Evolutionary conservation across 257 asterid genomes (phyloP), one percentile per base, ranked within the genome.

Genomic region (Solanum corneliomulleri): DNA sequence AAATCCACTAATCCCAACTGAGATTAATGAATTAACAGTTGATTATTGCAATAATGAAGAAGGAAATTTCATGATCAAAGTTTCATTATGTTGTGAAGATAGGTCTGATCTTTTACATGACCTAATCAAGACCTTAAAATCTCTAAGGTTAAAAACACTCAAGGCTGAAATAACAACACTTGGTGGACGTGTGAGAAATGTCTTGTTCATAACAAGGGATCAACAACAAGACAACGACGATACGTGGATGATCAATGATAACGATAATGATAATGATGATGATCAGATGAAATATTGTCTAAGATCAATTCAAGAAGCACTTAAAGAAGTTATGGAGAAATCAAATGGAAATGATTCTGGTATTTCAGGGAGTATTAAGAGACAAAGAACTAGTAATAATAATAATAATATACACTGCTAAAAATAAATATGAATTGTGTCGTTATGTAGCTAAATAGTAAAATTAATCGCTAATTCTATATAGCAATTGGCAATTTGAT

Each of bases 51-150:
- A 69, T 70, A 8, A 69, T 69, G 12, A 31, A 15, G 96, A 95
- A 33, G 96, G 95, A 9, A 92, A 88, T 72, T 86, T 91, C 25
- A 83, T 96, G 60, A 88, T 96, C 87, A 93, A 88, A 83, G 98
- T 97, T 72, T 95, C 99, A 2, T 88, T 96, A 25, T 95, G 99
- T 91, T 95, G 99, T 69, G 96, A 95, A 31, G 99, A 96, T 86
- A 85, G 98, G 90, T 31, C 98, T 4, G 98, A 95, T 85, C 95
- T 96, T n/a, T 87, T 96, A 83, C 93, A 95, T 45, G 98, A 95
- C 86, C 87, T 96, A 1, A 94, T 96, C 96, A 94, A 89, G 88
- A 90, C 99, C 11, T 90, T 96, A 15, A 94, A 96, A 89, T 89
- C 94, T 8, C 56, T 95, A 74, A 93, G 91, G 71, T 76, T 95